Percentiles rank a stretch among this genome's conserved stretches.
Conservation (phyloP, 176 grass and related monocot species). For the Rhipidocladum racemiflorum region DNA sequence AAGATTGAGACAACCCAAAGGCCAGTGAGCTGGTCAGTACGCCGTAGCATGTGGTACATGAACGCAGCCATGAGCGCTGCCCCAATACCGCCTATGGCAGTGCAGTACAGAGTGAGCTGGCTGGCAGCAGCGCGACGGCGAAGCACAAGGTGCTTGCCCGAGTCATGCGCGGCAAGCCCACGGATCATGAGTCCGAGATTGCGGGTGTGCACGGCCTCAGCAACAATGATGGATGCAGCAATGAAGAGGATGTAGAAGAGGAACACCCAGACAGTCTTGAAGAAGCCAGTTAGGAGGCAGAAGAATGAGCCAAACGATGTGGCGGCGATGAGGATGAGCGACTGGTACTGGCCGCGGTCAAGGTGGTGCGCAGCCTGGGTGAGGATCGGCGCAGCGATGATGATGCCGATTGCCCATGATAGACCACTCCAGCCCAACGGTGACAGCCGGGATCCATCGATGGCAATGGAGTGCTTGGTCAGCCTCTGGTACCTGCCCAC, state of each 20-base stretch:
- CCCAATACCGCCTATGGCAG: constrained; percentile 70
- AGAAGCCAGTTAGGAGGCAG: constrained; percentile 89
- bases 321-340: constrained; percentile 59
- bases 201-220: constrained; percentile 65
- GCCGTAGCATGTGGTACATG: constrained; percentile 90
- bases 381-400: constrained; percentile 56
- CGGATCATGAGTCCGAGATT: constrained; percentile 81
- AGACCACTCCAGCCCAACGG: constrained; percentile 74
- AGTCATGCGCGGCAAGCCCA: constrained; percentile 49
- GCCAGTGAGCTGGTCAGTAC: constrained; percentile 85
- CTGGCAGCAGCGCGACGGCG: constrained; percentile 63
- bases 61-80: constrained; percentile 82
- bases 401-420: constrained; percentile 77
- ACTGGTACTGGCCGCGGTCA: constrained; percentile 76
- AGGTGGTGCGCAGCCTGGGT: constrained; percentile 68
- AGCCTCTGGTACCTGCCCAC: constrained; percentile 73
- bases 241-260: constrained; percentile 74
- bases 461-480: constrained; percentile 53
- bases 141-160: constrained; percentile 56
- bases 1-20: constrained; percentile 96
- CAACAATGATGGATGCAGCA: constrained; percentile 46
- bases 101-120: constrained; percentile 58
- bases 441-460: constrained; percentile 51
- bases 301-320: constrained; percentile 64
- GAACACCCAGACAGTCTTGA: constrained; percentile 91